Evolutionary conservation across 2,329 filamentous ascomycete species (phyloP).

Genomic region (Cladosporium sphaerospermum): DNA sequence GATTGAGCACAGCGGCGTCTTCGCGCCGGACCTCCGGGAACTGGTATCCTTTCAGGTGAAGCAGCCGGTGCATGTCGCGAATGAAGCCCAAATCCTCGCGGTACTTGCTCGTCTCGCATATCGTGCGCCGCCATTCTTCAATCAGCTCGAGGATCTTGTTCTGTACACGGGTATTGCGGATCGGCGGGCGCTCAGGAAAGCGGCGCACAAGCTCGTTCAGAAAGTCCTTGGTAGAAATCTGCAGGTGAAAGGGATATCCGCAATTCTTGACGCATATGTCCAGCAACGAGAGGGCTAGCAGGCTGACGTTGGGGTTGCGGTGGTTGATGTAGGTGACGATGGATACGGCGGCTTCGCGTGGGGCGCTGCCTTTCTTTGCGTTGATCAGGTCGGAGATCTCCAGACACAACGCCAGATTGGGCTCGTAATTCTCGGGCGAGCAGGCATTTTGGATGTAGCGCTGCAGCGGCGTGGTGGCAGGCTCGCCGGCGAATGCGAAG

Average conservation of each 20-base stretch:
- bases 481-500: slow-evolving; percentile 74
- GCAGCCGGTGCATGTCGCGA: slow-evolving; percentile 89
- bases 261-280: slow-evolving; percentile 99
- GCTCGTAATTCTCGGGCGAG: slow-evolving; percentile 95
- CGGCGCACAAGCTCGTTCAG: slow-evolving; percentile 94
- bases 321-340: slow-evolving; percentile 96
- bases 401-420: slow-evolving; percentile 90
- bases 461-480: slow-evolving; percentile 78
- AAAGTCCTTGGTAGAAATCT: slow-evolving; percentile 98
- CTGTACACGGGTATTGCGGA: slow-evolving; percentile 81
- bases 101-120: slow-evolving; percentile 96
- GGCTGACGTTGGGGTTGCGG: slow-evolving; percentile 88
- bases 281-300: slow-evolving; percentile 82
- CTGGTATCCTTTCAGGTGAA: slow-evolving; percentile 94
- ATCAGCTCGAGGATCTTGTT: slow-evolving; percentile 89
- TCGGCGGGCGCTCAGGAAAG: slow-evolving; percentile 87
- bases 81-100: slow-evolving; percentile 96
- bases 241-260: slow-evolving; percentile 96
- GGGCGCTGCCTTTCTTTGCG: slow-evolving; percentile 90
- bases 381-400: slow-evolving; percentile 97
- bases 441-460: slow-evolving; percentile 95
- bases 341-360: slow-evolving; percentile 85
- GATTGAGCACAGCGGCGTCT: slow-evolving; percentile 93
- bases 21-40: slow-evolving; percentile 90
- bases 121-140: slow-evolving; percentile 96